Conservation (phyloP, 2,329 filamentous ascomycete species). For the Penicillium sp. region DNA sequence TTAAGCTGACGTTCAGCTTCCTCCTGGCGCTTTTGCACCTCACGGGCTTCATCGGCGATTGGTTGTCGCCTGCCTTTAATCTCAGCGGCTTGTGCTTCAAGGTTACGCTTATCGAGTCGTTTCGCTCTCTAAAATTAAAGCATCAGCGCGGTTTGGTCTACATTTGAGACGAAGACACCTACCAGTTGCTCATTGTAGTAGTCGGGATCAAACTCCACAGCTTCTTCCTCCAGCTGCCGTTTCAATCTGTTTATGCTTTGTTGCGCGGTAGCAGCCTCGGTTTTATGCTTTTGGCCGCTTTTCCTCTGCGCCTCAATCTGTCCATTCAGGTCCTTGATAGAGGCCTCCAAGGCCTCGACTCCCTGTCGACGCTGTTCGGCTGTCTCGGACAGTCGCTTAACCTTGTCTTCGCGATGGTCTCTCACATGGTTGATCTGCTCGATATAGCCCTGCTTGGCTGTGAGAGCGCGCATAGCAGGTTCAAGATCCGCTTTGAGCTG, state of each 20-base stretch:
- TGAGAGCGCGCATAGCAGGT: conserved; percentile 68
- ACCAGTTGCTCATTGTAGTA: conserved; percentile 73
- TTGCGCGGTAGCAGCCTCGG: conserved; percentile 52
- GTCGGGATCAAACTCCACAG: conserved; percentile 64
- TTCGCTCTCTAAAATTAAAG: conserved; percentile 55
- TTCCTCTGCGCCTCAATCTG: conserved; percentile 53
- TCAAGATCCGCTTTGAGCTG: conserved; percentile 60
- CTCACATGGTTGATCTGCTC: conserved; percentile 56
- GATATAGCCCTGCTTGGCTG: conserved; percentile 66
- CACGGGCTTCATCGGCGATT: conserved; percentile 34
- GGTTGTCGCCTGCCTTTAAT: conserved; percentile 40
- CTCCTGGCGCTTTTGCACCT: conserved; percentile 38
- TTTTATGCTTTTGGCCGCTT: conserved; percentile 51
- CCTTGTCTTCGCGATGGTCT: conserved; percentile 52
- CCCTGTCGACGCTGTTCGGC: conserved; percentile 42
- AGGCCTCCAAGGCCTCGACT: conserved; percentile 40
- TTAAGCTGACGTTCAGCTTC: conserved; percentile 52
- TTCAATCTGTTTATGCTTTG: conserved; percentile 62
- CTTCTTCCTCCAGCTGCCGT: conserved; percentile 59
- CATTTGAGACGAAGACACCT: conserved; percentile 34
- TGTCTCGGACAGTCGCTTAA: conserved; percentile 55
- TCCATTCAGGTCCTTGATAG: conserved; percentile 37
- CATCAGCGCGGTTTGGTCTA: conserved; percentile 24
- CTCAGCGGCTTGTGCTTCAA: conserved; percentile 41
- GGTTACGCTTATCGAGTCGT: conserved; percentile 40